Conservation (phyloP, 2,329 filamentous ascomycete genomes). For the Macrophomina phaseolina region DNA sequence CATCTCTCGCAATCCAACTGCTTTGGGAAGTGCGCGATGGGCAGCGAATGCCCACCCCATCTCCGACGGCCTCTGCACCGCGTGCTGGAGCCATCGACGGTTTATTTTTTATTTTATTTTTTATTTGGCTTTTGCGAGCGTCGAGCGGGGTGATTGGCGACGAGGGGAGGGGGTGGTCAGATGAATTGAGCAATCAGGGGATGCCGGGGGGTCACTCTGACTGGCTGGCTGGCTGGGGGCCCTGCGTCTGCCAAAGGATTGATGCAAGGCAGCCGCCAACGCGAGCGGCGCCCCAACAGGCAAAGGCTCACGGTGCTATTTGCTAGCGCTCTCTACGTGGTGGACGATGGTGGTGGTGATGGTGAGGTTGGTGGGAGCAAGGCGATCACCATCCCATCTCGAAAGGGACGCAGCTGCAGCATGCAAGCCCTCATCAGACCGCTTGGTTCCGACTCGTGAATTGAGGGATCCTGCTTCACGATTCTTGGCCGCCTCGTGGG, state of each 20-base stretch:
- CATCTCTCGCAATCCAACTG: slow-evolving; percentile 20
- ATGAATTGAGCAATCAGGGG: slow-evolving; percentile 26
- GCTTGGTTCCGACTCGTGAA: slow-evolving; percentile 22
- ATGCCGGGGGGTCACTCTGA: neutral
- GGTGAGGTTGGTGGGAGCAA: neutral
- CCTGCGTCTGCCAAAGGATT: slow-evolving; percentile 13
- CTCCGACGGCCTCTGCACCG: neutral
- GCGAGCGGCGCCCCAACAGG: slow-evolving; percentile 19
- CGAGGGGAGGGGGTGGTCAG: slow-evolving; percentile 14
- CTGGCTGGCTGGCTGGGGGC: slow-evolving; percentile 4
- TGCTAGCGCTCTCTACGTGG: slow-evolving; percentile 1
- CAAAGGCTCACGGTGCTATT: slow-evolving; percentile 10
- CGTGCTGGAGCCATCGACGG: too few species aligned
- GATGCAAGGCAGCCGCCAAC: slow-evolving; percentile 4
- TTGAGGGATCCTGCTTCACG: neutral
- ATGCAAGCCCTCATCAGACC: slow-evolving; percentile 19
- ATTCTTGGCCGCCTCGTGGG: slow-evolving; percentile 11
- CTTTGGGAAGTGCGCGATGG: slow-evolving; percentile 9
- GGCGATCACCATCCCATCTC: neutral
- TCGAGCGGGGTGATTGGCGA: slow-evolving; percentile 20
- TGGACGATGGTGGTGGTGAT: neutral
- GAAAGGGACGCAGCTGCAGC: slow-evolving; percentile 15
- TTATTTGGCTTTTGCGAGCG: slow-evolving; percentile 9
- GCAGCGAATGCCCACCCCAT: neutral
- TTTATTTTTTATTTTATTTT: too few species aligned